Base-by-base conservation (phyloP, 805 yeast species). In the Candida namnaoensis region DNA sequence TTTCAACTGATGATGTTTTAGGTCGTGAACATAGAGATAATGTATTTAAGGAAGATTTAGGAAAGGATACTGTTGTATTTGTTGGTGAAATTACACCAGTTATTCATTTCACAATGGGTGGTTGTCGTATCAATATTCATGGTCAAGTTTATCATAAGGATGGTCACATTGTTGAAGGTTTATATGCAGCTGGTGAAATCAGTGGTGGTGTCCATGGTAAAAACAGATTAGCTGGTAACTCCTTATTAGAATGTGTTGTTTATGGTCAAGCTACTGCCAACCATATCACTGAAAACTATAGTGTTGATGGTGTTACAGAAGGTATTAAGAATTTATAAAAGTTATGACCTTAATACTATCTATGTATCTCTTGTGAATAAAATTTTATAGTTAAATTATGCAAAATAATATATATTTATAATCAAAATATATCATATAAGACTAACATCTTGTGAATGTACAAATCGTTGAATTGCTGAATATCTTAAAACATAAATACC, bases 401-500 rank as follows among this genome's bases (percentile, higher is more conserved):
- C 28, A 26, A 26, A 26, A 26, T n/a, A n/a, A n/a, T n/a, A 26
- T 6, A 26, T 26, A 26, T 7, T 26, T 26, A 8, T 26, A 26
- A 8, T 23, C 24, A 8, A 24, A n/a, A 24, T 32, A 4, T 30
- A 15, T 9, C 44, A 75, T 46, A 75, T 61, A 37, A 75, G 57
- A 35, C 62, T 63, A 4, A 72, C 70, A 34, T 63, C 68, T 2
- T 71, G 74, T 2, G 60, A 61, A 24, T 50, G 52, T 5, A 77
- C 51, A 36, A 65, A 59, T 24, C 60, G 62, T 41, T 66, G 54
- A 6, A 79, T 64, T 0, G 75, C 72, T 5, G 71, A 70, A 61
- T 87, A 90, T 41, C 85, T 69, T 61, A 87, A 69, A 39, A 84
- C 85, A 55, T 85, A 88, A 5, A 88, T 76, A 34, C 87, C 85